phyloP scores from a whole-genome alignment of 805 yeast genomes.

The Isabelozyma heimii region DNA sequence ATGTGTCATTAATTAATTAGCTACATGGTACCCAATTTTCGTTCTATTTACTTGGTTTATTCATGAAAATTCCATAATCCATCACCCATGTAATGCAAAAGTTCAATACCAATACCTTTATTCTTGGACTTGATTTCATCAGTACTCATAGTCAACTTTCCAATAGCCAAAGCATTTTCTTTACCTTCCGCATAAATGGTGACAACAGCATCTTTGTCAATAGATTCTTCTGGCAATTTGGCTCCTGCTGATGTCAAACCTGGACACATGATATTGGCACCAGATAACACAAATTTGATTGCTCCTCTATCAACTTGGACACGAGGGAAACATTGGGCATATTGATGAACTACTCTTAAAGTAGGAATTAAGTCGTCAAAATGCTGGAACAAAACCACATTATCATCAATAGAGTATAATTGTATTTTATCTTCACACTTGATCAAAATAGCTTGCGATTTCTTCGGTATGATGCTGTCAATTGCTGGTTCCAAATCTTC shows the following conservation, averaged over 20 bases:
- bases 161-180: slow-evolving; percentile 85
- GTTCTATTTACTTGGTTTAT: slow-evolving; percentile 21
- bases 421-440: slow-evolving; percentile 91
- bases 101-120: slow-evolving; percentile 87
- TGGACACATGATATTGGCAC: slow-evolving; percentile 97
- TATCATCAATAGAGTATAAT: slow-evolving; percentile 67
- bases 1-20: slow-evolving; percentile 7
- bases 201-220: slow-evolving; percentile 69
- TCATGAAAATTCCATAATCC: slow-evolving; percentile 73
- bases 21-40: not conserved
- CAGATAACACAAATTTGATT: slow-evolving; percentile 89
- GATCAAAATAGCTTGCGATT: slow-evolving; percentile 71
- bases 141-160: slow-evolving; percentile 82
- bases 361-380: slow-evolving; percentile 79
- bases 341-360: slow-evolving; percentile 71
- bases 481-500: slow-evolving; percentile 72
- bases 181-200: slow-evolving; percentile 90
- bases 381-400: slow-evolving; percentile 76
- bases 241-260: slow-evolving; percentile 90
- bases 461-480: slow-evolving; percentile 85
- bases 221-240: slow-evolving; percentile 67
- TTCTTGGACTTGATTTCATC: slow-evolving; percentile 80
- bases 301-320: slow-evolving; percentile 96
- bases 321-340: slow-evolving; percentile 78
- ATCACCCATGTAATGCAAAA: slow-evolving; percentile 82